phyloP scores from a whole-genome alignment of 805 yeast genomes.

The Candida schatavii region DNA sequence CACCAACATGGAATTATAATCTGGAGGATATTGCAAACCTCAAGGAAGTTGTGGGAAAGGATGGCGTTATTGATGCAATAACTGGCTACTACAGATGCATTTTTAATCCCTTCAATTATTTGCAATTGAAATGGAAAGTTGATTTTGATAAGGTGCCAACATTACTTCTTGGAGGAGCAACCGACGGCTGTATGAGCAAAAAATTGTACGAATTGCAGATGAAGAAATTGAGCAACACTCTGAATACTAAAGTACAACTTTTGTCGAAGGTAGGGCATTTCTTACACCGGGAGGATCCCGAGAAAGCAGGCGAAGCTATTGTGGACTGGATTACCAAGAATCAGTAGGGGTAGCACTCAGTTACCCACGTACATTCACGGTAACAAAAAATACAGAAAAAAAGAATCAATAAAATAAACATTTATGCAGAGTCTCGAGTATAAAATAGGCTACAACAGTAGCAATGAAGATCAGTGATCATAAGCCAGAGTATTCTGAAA shows the following conservation, averaged over 20 bases:
- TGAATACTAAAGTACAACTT: constrained; percentile 23
- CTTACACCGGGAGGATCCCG: constrained; percentile 38
- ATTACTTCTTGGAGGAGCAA: constrained; percentile 32
- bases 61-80: constrained; percentile 28
- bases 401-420: too few relatives aligned
- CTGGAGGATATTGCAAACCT: constrained; percentile 24
- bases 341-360: not conserved
- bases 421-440: too few relatives aligned
- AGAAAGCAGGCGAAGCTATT: constrained; percentile 13
- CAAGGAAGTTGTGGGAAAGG: constrained; percentile 22
- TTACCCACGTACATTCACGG: too few relatives aligned
- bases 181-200: constrained; percentile 38
- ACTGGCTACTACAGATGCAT: constrained; percentile 40
- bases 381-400: too few relatives aligned
- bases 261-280: constrained; percentile 35
- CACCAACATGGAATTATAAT: constrained; percentile 35
- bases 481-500: too few relatives aligned
- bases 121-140: constrained; percentile 20
- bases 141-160: constrained; percentile 37
- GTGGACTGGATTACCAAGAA: not conserved
- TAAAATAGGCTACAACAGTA: too few relatives aligned
- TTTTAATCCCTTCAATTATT: constrained; percentile 18
- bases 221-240: constrained; percentile 12
- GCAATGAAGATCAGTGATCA: too few relatives aligned
- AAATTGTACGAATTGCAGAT: constrained; percentile 24